Evolutionary conservation across 2,329 filamentous ascomycete species (phyloP), one percentile per base, ranked within the genome.

Genomic region (Ophiosphaerella herpotricha): DNA sequence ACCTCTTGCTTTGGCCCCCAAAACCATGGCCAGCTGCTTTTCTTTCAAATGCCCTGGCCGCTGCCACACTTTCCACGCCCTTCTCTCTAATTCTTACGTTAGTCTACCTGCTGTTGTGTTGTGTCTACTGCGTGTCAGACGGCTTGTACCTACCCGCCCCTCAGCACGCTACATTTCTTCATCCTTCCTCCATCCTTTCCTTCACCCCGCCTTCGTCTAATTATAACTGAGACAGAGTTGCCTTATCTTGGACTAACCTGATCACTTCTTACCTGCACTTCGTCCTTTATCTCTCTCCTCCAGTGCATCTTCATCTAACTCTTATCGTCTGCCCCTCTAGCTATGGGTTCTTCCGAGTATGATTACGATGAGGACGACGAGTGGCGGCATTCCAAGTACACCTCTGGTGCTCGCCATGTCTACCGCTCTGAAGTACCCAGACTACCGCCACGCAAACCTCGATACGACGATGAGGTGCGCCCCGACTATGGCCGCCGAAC

Each of bases 341-440:
- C 39, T 48, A 70, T 71, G 68, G 55, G 61, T 29, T 55, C 47
- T 18, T 49, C 61, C 53, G 58, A 54, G 43, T 71, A 60, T 60
- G 67, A 68, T 43, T 55, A 58, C 24, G 49, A 50, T 46, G 49
- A 50, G 48, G 66, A 67, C 36, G 66, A 70, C 41, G 69, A 72
- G 61, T 71, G 64, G 63, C 64, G 43, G 43, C 57, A 36, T 16
- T 55, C 59, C 43, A 55, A 56, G 18, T 47, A 58, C 14, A 51
- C 48, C 26, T 53, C 61, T 46, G 66, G 66, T 42, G 64, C 66
- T 37, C 70, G 71, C 56, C 68, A 73, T 66, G 64, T 73, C 26
- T 57, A 48, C 38, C 48, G 45, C 38, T 33, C 33, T 23, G 37
- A 40, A 33, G 38, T 47, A 21, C 50, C 58, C 6, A 46, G 31